Base-by-base conservation (phyloP, 768 basidiomycete species). In the Lentinus brumalis region DNA sequence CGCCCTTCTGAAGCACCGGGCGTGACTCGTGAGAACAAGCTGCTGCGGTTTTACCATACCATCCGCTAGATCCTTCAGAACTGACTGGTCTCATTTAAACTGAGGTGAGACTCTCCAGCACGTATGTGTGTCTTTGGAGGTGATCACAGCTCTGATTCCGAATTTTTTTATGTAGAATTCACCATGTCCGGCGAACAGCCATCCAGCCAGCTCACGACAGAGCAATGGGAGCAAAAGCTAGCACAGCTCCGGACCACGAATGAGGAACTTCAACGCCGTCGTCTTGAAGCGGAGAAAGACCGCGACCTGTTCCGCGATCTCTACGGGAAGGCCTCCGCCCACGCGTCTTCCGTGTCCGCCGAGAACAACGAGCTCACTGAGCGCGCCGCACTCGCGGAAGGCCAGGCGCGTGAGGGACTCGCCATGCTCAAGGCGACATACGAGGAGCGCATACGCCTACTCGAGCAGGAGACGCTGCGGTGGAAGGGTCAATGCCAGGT, bases 391-490 rank as follows among this genome's bases (percentile, higher is more conserved):
- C 53, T 66, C 38, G 66, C 67, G 15, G 83, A 85, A 67, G 76
- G 71, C 11, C 87, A 86, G 67, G 81, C 83, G 0, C 72, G 67
- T 49, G 78, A 77, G 8, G 89, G 88, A 3, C 78, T 90, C 4
- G 78, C 76, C 7, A 72, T 78, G 61, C 74, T 88, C 31, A 79
- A 77, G 60, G 73, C 74, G 5, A 78, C 81, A 9, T 87, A 83
- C 63, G 79, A 83, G 63, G 74, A 73, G 54, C 79, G 83, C 10
- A 66, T 85, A 38, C 74, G 81, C 56, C 71, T 72, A 30, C 71
- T 88, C 8, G 79, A 85, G 62, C 77, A 74, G 2, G 84, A 88
- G 30, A 61, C 76, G 2, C 72, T 68, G 51, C 73, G 76, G 46
- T 85, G 83, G 80, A 78, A 78, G 62, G 76, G 70, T n/a, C 68